Evolutionary conservation across 2,329 filamentous ascomycete species (phyloP).

Genomic region (Aspergillus tubingensis): DNA sequence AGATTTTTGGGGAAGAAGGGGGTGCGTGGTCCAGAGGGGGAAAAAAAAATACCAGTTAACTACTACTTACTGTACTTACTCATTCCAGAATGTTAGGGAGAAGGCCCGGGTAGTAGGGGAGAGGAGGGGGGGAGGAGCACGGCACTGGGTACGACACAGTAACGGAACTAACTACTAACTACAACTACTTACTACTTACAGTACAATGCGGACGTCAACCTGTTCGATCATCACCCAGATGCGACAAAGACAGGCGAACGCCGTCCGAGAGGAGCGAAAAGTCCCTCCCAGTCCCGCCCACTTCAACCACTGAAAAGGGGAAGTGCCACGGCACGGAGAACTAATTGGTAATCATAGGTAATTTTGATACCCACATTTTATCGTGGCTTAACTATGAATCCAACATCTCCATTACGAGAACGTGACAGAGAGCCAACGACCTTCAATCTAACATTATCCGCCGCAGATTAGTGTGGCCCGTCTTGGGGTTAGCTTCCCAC

Average conservation of each 20-base stretch:
- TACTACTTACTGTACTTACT: too few species aligned
- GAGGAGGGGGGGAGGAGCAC: too few species aligned
- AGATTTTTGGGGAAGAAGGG: background rate
- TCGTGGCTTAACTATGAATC: background rate
- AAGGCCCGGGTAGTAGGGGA: background rate
- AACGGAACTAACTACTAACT: too few species aligned
- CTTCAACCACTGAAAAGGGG: constrained; percentile 1
- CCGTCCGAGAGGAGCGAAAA: background rate
- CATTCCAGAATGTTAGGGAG: constrained; percentile 1
- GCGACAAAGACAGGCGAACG: background rate
- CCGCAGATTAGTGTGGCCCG: background rate
- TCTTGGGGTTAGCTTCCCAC: background rate
- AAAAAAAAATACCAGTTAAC: background rate
- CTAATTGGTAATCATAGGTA: background rate
- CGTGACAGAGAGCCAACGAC: background rate
- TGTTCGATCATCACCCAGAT: background rate
- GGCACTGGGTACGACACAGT: too few species aligned
- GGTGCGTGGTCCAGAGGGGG: background rate
- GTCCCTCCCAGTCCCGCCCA: background rate
- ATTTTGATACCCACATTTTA: background rate
- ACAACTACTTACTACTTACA: too few species aligned
- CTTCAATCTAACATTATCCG: background rate
- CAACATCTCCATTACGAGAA: background rate
- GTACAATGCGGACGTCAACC: constrained; percentile 2
- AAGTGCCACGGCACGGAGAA: background rate